Evolutionary conservation across 805 yeast species (phyloP).

Genomic region (Candida methanosorbosa): DNA sequence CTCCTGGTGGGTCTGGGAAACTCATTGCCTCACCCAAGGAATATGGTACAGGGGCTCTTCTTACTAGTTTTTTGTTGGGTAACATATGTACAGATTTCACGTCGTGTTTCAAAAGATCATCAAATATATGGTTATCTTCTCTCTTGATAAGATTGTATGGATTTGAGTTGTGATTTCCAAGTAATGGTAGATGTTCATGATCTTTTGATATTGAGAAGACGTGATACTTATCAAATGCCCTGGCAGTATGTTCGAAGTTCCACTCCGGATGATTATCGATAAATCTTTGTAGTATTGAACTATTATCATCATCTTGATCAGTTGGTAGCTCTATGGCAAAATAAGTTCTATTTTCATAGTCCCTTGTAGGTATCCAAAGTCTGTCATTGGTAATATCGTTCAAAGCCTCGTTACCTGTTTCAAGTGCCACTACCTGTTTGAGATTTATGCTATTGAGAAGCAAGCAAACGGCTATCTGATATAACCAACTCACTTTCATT

Average conservation of each 20-base stretch:
- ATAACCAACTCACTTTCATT: no score
- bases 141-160: constrained; percentile 22
- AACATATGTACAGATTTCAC: constrained; percentile 45
- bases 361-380: constrained; percentile 22
- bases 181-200: constrained; percentile 21
- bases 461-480: no score
- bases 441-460: no score
- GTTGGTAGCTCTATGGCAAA: constrained; percentile 53
- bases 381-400: no score
- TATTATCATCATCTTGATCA: constrained; percentile 19
- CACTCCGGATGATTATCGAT: constrained; percentile 31
- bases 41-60: constrained; percentile 48
- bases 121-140: constrained; percentile 15
- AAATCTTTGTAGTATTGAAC: constrained; percentile 19
- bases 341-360: constrained; percentile 45
- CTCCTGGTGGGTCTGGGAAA: constrained; percentile 24
- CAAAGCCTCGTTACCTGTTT: no score
- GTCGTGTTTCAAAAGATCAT: constrained; percentile 21
- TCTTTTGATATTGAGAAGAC: constrained; percentile 51
- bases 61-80: constrained; percentile 42
- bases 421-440: no score
- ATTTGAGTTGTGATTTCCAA: constrained; percentile 29
- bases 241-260: constrained; percentile 55
- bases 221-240: constrained; percentile 53
- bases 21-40: constrained; percentile 2